A percentile compares a stretch with the other conserved stretches of the same genome.
Conservation (phyloP, 495 filamentous ascomycete genomes). For the Penicillium paradoxum region DNA sequence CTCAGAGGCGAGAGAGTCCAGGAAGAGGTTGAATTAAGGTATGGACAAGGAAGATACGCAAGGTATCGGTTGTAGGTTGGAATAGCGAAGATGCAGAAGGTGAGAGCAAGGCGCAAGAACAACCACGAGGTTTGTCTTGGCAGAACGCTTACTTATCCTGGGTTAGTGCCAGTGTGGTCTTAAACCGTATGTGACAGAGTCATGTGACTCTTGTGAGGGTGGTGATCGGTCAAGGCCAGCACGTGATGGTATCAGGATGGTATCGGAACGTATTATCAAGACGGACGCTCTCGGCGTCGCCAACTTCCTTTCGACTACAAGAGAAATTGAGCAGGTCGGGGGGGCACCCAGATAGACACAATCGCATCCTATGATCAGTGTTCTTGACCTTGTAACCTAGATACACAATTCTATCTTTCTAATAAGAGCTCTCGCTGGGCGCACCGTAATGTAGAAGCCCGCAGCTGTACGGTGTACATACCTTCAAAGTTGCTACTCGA, state of each 20-base stretch:
- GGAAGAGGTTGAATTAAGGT: slow-evolving; percentile 11
- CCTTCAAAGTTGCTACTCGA: slow-evolving; percentile 17
- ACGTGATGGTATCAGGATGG: slow-evolving; percentile 11
- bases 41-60: slow-evolving; percentile 20
- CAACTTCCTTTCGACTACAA: slow-evolving; percentile 6
- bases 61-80: slow-evolving; percentile 21
- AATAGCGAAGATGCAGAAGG: slow-evolving; percentile 15
- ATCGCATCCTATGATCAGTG: neutral
- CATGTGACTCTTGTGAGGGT: slow-evolving; percentile 8
- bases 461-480: slow-evolving; percentile 23
- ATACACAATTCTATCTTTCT: neutral
- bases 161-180: slow-evolving; percentile 22
- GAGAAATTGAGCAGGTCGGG: neutral
- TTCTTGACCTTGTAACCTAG: too few species aligned
- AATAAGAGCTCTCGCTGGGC: neutral
- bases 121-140: slow-evolving; percentile 25
- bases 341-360: neutral
- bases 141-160: slow-evolving; percentile 24
- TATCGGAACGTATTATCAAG: slow-evolving; percentile 12
- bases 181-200: slow-evolving; percentile 5
- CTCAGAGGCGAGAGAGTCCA: slow-evolving; percentile 27
- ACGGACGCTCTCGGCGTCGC: slow-evolving; percentile 20
- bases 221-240: slow-evolving; percentile 5
- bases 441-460: slow-evolving; percentile 7
- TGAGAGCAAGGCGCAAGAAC: slow-evolving; percentile 13